Evolutionary conservation across 257 asterid species (phyloP).

Genomic region (Haberlea rhodopensis): DNA sequence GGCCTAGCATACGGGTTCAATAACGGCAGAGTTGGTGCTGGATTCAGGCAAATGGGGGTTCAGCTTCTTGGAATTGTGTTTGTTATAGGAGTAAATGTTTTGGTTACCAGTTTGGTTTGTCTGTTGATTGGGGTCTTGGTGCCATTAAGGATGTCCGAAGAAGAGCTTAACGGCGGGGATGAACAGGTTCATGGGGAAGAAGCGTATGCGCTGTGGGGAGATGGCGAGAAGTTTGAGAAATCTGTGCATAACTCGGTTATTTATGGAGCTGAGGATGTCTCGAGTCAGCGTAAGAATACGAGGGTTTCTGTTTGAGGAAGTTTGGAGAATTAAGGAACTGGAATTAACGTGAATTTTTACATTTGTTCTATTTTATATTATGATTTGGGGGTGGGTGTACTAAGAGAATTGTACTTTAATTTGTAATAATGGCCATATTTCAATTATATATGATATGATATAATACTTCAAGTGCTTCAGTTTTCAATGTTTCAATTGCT

Average conservation of each 20-base stretch:
- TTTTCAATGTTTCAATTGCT: no score
- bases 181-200: conserved; percentile 74
- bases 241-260: conserved; percentile 37
- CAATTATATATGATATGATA: no score
- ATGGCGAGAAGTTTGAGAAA: conserved; percentile 61
- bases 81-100: conserved; percentile 38
- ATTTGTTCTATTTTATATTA: no score
- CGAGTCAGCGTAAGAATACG: conserved; percentile 24
- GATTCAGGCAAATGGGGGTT: conserved; percentile 56
- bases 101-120: conserved; percentile 60
- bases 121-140: conserved; percentile 45
- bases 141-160: conserved; percentile 54
- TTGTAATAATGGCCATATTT: no score
- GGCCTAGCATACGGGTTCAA: conserved; percentile 64
- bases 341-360: no score
- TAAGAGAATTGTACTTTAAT: no score
- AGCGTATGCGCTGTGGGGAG: conserved; percentile 82
- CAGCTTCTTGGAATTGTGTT: conserved; percentile 59
- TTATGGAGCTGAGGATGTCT: conserved; percentile 36
- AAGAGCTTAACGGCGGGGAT: conserved; percentile 56
- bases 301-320: not conserved
- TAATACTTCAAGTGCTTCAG: no score
- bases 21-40: conserved; percentile 32
- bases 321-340: no score
- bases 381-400: no score